Percentiles rank a stretch among this genome's conserved stretches.
Conservation (phyloP, 305 asterid species). For the Solanum hybrid region DNA sequence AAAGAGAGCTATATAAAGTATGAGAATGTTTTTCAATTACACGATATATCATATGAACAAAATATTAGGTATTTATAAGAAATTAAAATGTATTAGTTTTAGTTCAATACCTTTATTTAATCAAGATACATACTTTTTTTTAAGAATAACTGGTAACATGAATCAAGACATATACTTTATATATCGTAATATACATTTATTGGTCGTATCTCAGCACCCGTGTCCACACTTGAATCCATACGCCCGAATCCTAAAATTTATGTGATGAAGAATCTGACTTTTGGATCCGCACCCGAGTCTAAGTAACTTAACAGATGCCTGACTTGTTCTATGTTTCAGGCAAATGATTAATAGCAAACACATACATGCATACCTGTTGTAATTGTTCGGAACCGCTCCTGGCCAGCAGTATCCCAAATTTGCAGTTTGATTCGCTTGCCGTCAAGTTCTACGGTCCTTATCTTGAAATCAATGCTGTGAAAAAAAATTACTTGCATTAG, state of each 20-base stretch:
- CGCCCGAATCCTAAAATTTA: not conserved
- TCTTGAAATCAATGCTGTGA: slow-evolving; percentile 73
- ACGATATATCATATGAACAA: not conserved
- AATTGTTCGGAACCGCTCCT: slow-evolving; percentile 89
- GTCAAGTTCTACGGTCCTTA: slow-evolving; percentile 86
- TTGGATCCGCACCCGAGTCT: not conserved
- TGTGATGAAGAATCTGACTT: not conserved
- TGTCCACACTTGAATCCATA: not conserved
- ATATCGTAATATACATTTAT: not conserved
- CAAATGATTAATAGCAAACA: not conserved
- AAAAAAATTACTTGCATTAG: not conserved
- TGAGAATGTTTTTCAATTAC: not conserved
- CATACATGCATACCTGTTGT: slow-evolving; percentile 38
- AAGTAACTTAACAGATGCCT: not conserved
- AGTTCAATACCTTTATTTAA: not conserved
- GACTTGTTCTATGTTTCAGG: not conserved
- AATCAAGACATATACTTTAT: not conserved
- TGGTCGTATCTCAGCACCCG: not conserved
- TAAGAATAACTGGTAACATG: not conserved
- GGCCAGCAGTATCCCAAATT: slow-evolving; percentile 97
- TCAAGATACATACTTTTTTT: not conserved
- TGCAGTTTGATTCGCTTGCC: slow-evolving; percentile 78
- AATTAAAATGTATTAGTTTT: not conserved
- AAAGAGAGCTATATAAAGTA: not conserved
- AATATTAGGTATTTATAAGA: not conserved